Evolutionary conservation across 2,329 filamentous ascomycete species (phyloP).

Genomic region (Acephala macrosclerotiorum): DNA sequence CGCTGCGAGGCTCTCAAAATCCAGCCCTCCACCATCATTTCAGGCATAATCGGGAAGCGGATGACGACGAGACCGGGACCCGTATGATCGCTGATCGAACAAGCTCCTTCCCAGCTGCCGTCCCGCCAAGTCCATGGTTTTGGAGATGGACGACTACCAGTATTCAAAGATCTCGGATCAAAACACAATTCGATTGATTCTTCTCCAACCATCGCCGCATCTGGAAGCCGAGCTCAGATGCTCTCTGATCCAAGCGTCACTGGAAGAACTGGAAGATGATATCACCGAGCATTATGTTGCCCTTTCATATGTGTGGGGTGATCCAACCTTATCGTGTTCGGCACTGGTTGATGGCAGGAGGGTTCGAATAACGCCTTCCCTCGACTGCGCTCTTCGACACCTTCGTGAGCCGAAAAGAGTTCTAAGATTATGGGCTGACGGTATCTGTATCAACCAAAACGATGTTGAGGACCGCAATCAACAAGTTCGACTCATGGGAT

Average conservation of each 20-base stretch:
- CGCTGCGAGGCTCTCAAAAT: neutral
- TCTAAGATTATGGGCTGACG: slow-evolving; percentile 25
- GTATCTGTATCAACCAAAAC: slow-evolving; percentile 29
- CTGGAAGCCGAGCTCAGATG: slow-evolving; percentile 19
- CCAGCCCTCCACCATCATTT: neutral
- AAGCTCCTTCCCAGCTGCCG: neutral
- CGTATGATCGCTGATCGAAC: slow-evolving; percentile 8
- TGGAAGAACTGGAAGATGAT: slow-evolving; percentile 20
- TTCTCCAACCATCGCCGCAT: slow-evolving; percentile 11
- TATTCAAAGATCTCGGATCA: slow-evolving; percentile 13
- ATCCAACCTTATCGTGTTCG: neutral
- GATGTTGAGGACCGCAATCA: slow-evolving; percentile 16
- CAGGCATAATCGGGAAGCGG: slow-evolving; percentile 8
- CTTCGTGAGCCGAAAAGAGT: slow-evolving; percentile 11
- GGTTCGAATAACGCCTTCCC: slow-evolving; percentile 19
- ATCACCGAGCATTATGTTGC: slow-evolving; percentile 21
- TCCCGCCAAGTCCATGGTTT: slow-evolving; percentile 3
- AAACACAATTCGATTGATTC: slow-evolving; percentile 14
- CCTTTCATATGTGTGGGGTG: slow-evolving; percentile 31
- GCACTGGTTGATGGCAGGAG: slow-evolving; percentile 21
- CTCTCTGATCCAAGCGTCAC: slow-evolving; percentile 15
- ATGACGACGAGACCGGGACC: slow-evolving; percentile 1
- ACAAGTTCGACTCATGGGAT: slow-evolving; percentile 23
- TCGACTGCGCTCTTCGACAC: slow-evolving; percentile 25
- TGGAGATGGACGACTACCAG: slow-evolving; percentile 2